phyloP scores from a whole-genome alignment of 176 grass and related monocot genomes.

The Aegilops bicornis region DNA sequence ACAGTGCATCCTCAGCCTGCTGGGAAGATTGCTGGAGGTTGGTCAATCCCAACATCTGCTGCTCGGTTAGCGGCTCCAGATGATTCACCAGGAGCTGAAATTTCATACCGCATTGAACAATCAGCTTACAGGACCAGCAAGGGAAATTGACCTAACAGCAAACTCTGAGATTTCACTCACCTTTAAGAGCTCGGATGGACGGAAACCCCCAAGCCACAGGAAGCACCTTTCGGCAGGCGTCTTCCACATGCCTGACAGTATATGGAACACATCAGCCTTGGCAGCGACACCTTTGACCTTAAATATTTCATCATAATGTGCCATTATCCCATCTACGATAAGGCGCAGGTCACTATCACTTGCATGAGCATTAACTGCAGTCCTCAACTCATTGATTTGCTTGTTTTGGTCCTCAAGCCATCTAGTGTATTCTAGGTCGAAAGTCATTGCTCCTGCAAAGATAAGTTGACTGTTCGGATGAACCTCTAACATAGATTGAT shows the following conservation, averaged over 20 bases:
- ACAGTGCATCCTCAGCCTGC: slow-evolving; percentile 53
- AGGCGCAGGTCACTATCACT: slow-evolving; percentile 58
- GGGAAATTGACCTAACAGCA: not conserved
- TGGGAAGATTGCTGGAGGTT: slow-evolving; percentile 61
- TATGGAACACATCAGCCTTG: slow-evolving; percentile 62
- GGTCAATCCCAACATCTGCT: slow-evolving; percentile 40
- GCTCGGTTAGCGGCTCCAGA: slow-evolving; percentile 50
- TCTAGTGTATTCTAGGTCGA: slow-evolving; percentile 55
- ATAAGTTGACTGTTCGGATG: slow-evolving; percentile 19
- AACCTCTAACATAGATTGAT: slow-evolving; percentile 15
- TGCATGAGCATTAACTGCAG: slow-evolving; percentile 64
- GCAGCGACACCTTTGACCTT: slow-evolving; percentile 54
- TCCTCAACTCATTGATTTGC: slow-evolving; percentile 58
- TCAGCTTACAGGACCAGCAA: slow-evolving; percentile 23
- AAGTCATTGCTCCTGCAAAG: slow-evolving; percentile 48
- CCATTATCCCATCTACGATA: slow-evolving; percentile 59
- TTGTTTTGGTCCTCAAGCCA: slow-evolving; percentile 67
- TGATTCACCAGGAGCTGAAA: slow-evolving; percentile 55
- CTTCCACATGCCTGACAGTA: slow-evolving; percentile 72
- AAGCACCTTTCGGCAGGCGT: slow-evolving; percentile 63
- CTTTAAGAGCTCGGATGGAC: slow-evolving; percentile 59
- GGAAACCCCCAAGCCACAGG: slow-evolving; percentile 63
- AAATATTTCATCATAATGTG: slow-evolving; percentile 56
- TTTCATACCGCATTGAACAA: not conserved
- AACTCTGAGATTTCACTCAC: slow-evolving; percentile 12